phyloP scores from a whole-genome alignment of 352 stramenopile species.

The Phytophthora capsici region DNA sequence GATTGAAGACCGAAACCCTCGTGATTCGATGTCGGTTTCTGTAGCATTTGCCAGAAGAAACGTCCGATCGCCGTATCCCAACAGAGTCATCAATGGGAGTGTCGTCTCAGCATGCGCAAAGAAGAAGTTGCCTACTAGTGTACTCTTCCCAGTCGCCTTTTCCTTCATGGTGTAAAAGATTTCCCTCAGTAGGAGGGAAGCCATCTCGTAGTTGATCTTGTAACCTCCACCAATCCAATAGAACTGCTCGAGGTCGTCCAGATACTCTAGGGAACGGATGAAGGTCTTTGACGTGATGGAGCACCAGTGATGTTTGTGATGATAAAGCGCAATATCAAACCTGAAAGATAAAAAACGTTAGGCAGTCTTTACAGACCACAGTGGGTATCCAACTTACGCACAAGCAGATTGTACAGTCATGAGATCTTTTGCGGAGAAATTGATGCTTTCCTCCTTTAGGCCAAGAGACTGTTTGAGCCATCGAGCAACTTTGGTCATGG shows the following conservation, averaged over 20 bases:
- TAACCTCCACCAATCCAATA: conserved; percentile 55
- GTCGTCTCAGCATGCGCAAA: conserved; percentile 68
- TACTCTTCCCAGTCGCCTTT: conserved; percentile 1
- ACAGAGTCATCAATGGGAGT: conserved; percentile 55
- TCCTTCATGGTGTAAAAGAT: conserved; percentile 41
- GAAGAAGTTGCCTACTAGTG: conserved; percentile 43
- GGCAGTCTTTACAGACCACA: background rate
- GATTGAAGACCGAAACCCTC: conserved; percentile 45
- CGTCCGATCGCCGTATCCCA: conserved; percentile 46
- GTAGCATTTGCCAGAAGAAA: conserved; percentile 39
- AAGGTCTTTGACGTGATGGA: conserved; percentile 42
- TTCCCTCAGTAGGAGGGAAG: conserved; percentile 43
- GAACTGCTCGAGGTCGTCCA: conserved; percentile 54
- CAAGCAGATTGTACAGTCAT: conserved; percentile 49
- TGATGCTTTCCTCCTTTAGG: conserved; percentile 27
- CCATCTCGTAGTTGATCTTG: conserved; percentile 63
- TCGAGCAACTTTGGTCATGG: conserved; percentile 17
- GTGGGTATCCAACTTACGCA: conserved; percentile 32
- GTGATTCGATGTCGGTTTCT: conserved; percentile 31
- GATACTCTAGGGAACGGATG: conserved; percentile 44
- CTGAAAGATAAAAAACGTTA: conserved; percentile 7
- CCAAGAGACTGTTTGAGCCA: conserved; percentile 33
- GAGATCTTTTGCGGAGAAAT: conserved; percentile 39
- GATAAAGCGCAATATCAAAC: conserved; percentile 62
- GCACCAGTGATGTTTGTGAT: conserved; percentile 48